These are phyloP conservation scores for Hordeum pubiflorum DNA, from an alignment of 202 grass and related monocot genomes.

Conservation along the genomic window DNA sequence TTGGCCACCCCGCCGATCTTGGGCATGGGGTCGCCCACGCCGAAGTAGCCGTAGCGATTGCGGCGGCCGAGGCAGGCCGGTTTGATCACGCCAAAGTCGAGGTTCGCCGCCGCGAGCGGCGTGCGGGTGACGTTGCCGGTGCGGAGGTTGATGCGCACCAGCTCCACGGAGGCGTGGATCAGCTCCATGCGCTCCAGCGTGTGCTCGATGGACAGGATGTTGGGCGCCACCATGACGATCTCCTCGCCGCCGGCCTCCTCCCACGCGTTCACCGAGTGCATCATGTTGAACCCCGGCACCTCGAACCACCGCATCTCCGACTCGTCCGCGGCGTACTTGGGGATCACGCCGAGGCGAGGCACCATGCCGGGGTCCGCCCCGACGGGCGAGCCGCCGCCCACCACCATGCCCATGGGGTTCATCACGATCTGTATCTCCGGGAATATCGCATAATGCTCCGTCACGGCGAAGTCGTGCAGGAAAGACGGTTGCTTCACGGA, in stretches of 20 bases:
- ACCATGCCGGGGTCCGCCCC: conserved; percentile 55
- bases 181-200: conserved; percentile 62
- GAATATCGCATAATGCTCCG: conserved; percentile 60
- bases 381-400: conserved; percentile 47
- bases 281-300: conserved; percentile 70
- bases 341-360: conserved; percentile 65
- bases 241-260: conserved; percentile 54
- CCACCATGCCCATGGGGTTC: conserved; percentile 87
- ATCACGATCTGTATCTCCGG: conserved; percentile 79
- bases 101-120: conserved; percentile 59
- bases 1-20: conserved; percentile 59
- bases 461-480: conserved; percentile 88
- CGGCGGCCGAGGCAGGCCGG: conserved; percentile 45
- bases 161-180: conserved; percentile 59
- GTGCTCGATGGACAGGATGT: conserved; percentile 77
- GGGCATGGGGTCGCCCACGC: conserved; percentile 58
- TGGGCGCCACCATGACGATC: conserved; percentile 72
- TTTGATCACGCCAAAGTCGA: conserved; percentile 71
- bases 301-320: conserved; percentile 85
- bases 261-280: conserved; percentile 85
- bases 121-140: conserved; percentile 52
- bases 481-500: conserved; percentile 60
- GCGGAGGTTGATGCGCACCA: conserved; percentile 72
- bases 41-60: conserved; percentile 69
- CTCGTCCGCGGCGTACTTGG: conserved; percentile 56